Evolutionary conservation across 2,329 filamentous ascomycete genomes (phyloP).

Genomic region (Dactylellina haptotyla): DNA sequence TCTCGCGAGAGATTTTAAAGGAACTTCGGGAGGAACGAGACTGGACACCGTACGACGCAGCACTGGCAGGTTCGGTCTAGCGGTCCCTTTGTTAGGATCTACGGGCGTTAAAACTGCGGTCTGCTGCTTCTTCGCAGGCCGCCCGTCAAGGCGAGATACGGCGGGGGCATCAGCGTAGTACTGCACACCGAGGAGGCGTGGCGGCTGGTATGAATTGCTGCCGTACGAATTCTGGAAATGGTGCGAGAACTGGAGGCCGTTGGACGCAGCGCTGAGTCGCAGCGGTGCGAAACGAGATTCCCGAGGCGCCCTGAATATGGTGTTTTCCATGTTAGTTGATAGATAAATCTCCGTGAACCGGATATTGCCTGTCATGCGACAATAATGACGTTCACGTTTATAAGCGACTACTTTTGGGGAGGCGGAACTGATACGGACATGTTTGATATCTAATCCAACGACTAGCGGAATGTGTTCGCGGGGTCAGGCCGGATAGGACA

Average conservation of each 20-base stretch:
- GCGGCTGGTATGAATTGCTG: slow-evolving; percentile 14
- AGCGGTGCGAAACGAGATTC: slow-evolving; percentile 44
- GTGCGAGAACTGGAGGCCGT: slow-evolving; percentile 54
- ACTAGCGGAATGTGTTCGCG: slow-evolving; percentile 8
- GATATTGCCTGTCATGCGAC: slow-evolving; percentile 29
- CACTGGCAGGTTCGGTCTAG: slow-evolving; percentile 14
- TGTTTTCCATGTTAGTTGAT: slow-evolving; percentile 1
- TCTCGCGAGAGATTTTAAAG: slow-evolving; percentile 28
- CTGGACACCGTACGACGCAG: slow-evolving; percentile 48
- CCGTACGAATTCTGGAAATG: slow-evolving; percentile 49
- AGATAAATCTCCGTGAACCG: slow-evolving; percentile 2
- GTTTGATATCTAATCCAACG: slow-evolving; percentile 10
- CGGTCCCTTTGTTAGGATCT: slow-evolving; percentile 42
- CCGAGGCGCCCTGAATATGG: slow-evolving; percentile 40
- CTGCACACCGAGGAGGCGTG: slow-evolving; percentile 28
- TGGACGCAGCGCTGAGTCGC: slow-evolving; percentile 47
- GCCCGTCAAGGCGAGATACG: slow-evolving; percentile 36
- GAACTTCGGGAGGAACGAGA: slow-evolving; percentile 44
- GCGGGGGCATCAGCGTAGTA: slow-evolving; percentile 41
- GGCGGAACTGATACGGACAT: slow-evolving; percentile 27
- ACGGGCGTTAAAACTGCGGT: slow-evolving; percentile 42
- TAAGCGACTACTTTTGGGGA: background rate
- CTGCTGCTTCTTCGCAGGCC: slow-evolving; percentile 49
- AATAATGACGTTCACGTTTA: slow-evolving; percentile 26
- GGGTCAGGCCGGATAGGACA: background rate